Conservation (phyloP, 2,329 filamentous ascomycete species). For the Arthrobotrys megalospora region DNA sequence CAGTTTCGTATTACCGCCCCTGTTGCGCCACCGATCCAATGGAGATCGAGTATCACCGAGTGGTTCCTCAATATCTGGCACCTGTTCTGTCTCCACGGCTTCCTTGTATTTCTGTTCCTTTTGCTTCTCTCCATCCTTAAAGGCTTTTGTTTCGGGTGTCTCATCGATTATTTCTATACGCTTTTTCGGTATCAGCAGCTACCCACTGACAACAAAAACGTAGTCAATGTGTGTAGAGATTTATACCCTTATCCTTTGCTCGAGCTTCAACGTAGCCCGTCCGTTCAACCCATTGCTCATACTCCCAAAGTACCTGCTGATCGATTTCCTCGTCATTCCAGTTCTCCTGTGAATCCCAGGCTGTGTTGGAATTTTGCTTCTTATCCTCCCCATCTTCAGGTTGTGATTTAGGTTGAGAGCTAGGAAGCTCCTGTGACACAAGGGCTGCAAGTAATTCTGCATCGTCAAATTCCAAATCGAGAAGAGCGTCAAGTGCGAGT, state of each 20-base stretch:
- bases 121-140: conserved; percentile 3
- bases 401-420: conserved; percentile 34
- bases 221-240: background rate
- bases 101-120: conserved; percentile 18
- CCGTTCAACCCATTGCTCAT: conserved; percentile 49
- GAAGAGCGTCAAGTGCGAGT: conserved; percentile 50
- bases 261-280: conserved; percentile 26
- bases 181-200: conserved; percentile 45
- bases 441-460: conserved; percentile 52
- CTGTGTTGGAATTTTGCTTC: conserved; percentile 8
- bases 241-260: conserved; percentile 36
- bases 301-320: conserved; percentile 52
- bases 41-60: conserved; percentile 50
- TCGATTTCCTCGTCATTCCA: conserved; percentile 48
- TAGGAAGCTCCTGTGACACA: conserved; percentile 47
- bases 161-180: conserved; percentile 60
- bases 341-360: conserved; percentile 44
- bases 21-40: conserved; percentile 63
- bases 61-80: conserved; percentile 30
- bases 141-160: conserved; percentile 33
- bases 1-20: conserved; percentile 76
- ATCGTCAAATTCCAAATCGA: conserved; percentile 57
- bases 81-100: conserved; percentile 11
- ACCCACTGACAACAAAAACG: background rate
- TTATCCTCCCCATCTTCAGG: background rate